Conservation (phyloP, 306 rosid genomes). For the Psophocarpus tetragonolobus region DNA sequence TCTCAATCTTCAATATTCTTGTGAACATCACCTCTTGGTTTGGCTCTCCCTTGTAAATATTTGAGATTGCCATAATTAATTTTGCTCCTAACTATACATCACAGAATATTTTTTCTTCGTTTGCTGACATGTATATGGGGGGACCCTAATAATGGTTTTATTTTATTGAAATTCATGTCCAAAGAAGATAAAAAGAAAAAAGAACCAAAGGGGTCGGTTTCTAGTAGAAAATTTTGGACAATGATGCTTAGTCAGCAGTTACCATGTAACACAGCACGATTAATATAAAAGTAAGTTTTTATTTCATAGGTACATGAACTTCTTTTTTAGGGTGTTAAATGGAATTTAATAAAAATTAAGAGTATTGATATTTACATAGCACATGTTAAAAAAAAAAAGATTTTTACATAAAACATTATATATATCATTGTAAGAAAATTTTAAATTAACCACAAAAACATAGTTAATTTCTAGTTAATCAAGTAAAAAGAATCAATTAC, state of each 20-base stretch:
- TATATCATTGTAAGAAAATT: too few relatives aligned
- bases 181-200: neutral
- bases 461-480: too few relatives aligned
- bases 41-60: neutral
- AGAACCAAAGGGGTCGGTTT: neutral
- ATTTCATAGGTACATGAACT: neutral
- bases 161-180: neutral
- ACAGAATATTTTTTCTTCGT: neutral
- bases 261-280: neutral
- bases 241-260: neutral
- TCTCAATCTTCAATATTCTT: constrained; percentile 50
- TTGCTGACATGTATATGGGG: neutral
- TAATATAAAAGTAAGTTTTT: neutral
- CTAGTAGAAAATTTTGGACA: neutral
- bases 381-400: too few relatives aligned
- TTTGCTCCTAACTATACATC: neutral
- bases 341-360: neutral
- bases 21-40: constrained; percentile 14
- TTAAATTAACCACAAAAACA: too few relatives aligned
- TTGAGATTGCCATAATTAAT: constrained; percentile 14
- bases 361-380: neutral
- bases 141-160: neutral
- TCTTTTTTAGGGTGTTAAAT: neutral
- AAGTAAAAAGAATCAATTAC: too few relatives aligned
- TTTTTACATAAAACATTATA: too few relatives aligned